These are phyloP conservation scores for Hypoxylon cercidicola DNA, from an alignment of 495 filamentous ascomycete genomes.

Conservation along the genomic window DNA sequence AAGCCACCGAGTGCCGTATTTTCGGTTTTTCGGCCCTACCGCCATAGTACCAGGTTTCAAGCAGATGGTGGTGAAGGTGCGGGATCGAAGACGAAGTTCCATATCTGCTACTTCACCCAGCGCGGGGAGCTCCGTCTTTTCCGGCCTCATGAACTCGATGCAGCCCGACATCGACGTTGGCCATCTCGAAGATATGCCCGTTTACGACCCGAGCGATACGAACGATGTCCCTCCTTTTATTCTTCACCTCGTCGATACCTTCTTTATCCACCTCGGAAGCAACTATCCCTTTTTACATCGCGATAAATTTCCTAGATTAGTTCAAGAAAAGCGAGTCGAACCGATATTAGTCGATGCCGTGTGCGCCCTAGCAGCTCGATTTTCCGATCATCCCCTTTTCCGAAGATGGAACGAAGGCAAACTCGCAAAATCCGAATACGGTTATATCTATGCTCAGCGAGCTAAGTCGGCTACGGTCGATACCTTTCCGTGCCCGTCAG, in stretches of 20 bases:
- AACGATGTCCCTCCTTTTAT: constrained; percentile 76
- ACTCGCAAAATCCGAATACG: constrained; percentile 67
- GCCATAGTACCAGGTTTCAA: constrained; percentile 93
- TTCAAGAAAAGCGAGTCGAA: constrained; percentile 82
- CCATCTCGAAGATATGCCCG: constrained; percentile 74
- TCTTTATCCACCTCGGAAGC: constrained; percentile 81
- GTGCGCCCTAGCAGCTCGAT: constrained; percentile 82
- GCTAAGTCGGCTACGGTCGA: constrained; percentile 79
- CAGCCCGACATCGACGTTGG: constrained; percentile 59
- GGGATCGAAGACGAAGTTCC: constrained; percentile 59
- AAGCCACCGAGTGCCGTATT: constrained; percentile 81
- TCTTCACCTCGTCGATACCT: constrained; percentile 76
- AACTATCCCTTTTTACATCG: constrained; percentile 83
- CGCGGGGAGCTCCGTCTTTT: constrained; percentile 40
- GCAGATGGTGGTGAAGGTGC: constrained; percentile 85
- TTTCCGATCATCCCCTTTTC: constrained; percentile 74
- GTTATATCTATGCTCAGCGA: constrained; percentile 79
- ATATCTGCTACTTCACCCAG: constrained; percentile 56
- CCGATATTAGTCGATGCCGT: constrained; percentile 88
- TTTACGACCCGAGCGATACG: constrained; percentile 78
- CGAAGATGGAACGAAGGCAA: constrained; percentile 65
- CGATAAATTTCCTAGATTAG: constrained; percentile 71
- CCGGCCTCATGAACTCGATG: constrained; percentile 40
- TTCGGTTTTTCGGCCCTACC: constrained; percentile 87
- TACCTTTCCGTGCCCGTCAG: constrained; percentile 78